Base-by-base conservation (phyloP, 2,329 filamentous ascomycete genomes). In the Fusarium albosuccineum region DNA sequence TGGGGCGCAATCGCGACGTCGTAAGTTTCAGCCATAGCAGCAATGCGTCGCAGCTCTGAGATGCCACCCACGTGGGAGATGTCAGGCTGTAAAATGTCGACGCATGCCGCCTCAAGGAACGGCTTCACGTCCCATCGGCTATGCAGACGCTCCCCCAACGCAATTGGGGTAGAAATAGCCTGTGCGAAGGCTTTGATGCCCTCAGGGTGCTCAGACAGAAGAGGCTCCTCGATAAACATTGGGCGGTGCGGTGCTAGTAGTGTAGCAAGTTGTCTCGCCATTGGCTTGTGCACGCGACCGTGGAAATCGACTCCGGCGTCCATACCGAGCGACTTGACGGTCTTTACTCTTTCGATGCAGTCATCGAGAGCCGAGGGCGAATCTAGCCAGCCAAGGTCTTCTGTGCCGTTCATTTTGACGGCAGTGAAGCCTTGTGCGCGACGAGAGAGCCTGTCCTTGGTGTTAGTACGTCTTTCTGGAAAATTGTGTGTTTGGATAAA, bases 401-500 rank as follows among this genome's bases (percentile, higher is more conserved):
- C 90, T 0, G 91, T 94, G 6, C 86, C 92, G 74, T 94, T 93
- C 91, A 94, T 94, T 75, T 94, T 94, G 55, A 93, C 85, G 5
- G 86, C 83, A 3, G 81, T 87, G 73, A 92, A 89, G 0, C 89
- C 89, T 75, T 91, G 89, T 10, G 81, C 80, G 70, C 85, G 83
- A 5, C 88, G 82, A 6, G 17, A 36, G 0, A 86, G 83, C 4
- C 86, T 89, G 63, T 5, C 8, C 8, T 3, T 26, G 14, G 8
- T 29, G 41, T 62, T 55, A 70, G 58, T 2, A 6, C 9, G 0
- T 27, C 6, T 0, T 5, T 11, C 1, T 4, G 4, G 11, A 6
- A 9, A 5, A 36, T 14, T 9, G 10, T 4, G 9, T n/a, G n/a
- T 10, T 9, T 14, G 9, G 6, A 11, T 40, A 16, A 5, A 74